Evolutionary conservation across 768 basidiomycete genomes (phyloP).

Genomic region (Suillus bovinus): DNA sequence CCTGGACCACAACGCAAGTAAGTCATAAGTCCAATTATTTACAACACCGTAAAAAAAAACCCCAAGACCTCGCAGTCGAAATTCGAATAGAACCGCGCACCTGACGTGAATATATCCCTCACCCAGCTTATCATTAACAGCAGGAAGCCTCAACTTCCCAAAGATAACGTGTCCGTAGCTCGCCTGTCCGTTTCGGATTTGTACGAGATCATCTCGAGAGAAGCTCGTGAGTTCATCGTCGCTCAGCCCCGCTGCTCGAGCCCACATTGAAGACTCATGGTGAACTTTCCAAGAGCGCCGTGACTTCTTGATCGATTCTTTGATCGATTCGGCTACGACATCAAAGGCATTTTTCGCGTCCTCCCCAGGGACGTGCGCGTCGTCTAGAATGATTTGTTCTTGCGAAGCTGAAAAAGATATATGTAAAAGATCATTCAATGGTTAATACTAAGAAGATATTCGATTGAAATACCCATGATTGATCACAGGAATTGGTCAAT

Average conservation of each 20-base stretch:
- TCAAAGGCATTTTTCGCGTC: constrained; percentile 71
- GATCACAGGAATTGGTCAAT: neutral
- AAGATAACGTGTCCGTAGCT: constrained; percentile 73
- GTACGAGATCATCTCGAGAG: constrained; percentile 42
- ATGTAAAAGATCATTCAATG: neutral
- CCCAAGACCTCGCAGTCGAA: neutral
- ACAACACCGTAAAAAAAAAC: neutral
- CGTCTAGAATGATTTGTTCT: constrained; percentile 59
- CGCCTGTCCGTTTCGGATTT: constrained; percentile 54
- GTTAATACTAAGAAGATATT: neutral
- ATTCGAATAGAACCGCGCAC: constrained; percentile 37
- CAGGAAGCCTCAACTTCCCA: constrained; percentile 75
- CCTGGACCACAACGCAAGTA: constrained; percentile 1
- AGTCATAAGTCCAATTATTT: neutral
- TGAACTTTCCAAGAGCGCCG: constrained; percentile 73
- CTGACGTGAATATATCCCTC: constrained; percentile 72
- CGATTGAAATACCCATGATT: neutral
- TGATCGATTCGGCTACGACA: constrained; percentile 53
- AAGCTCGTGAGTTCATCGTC: constrained; percentile 57
- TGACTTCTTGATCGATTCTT: constrained; percentile 63
- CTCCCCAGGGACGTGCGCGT: constrained; percentile 55
- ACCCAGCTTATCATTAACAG: constrained; percentile 58
- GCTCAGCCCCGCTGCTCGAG: constrained; percentile 50
- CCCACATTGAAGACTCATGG: constrained; percentile 57
- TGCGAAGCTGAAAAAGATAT: constrained; percentile 46